Percentiles rank a stretch among this genome's conserved stretches.
Evolutionary conservation across 768 basidiomycete species (phyloP).

Genomic region (Coprinopsis marcescibilis): DNA sequence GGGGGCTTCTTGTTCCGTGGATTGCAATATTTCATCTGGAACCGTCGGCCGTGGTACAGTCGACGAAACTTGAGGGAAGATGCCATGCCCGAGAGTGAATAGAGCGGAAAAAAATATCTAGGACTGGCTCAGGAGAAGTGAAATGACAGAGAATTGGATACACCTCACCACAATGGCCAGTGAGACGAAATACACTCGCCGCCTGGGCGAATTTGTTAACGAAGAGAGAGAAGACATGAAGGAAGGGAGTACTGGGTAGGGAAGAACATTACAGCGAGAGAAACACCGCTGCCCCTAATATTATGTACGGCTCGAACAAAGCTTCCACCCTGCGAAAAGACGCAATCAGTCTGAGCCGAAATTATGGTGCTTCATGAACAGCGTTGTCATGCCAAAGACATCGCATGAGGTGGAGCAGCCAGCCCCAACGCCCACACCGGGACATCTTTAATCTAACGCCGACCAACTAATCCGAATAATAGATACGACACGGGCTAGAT

Average conservation of each 20-base stretch:
- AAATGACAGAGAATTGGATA: background rate
- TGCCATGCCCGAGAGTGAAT: background rate
- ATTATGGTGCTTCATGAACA: too few species aligned
- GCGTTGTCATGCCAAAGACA: too few species aligned
- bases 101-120: background rate
- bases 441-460: too few species aligned
- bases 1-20: background rate
- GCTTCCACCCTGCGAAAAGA: too few species aligned
- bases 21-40: background rate
- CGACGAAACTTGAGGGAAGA: background rate
- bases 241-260: background rate
- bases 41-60: background rate
- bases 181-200: background rate
- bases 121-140: background rate
- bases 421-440: too few species aligned
- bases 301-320: too few species aligned
- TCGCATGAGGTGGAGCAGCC: too few species aligned
- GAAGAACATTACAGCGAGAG: background rate
- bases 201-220: background rate
- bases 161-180: background rate
- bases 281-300: background rate
- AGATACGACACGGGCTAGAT: too few species aligned
- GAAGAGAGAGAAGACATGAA: background rate
- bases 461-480: too few species aligned
- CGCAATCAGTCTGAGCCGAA: too few species aligned